A percentile compares a stretch with the other conserved stretches of the same genome.
phyloP scores from a whole-genome alignment of 257 asterid genomes.

The Capsicum pubescens region DNA sequence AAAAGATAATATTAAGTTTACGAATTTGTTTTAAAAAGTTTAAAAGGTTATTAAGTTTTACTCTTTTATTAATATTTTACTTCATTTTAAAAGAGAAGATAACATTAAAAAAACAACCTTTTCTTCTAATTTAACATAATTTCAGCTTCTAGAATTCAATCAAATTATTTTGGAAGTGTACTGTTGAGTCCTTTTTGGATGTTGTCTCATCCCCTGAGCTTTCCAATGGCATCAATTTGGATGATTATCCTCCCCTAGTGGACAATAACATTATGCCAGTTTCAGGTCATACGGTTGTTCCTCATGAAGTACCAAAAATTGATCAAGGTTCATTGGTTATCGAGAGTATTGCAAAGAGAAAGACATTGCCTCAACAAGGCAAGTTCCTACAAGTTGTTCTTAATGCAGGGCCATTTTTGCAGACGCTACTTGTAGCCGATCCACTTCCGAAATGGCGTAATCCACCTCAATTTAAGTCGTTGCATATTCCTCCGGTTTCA shows the following conservation, averaged over 20 bases:
- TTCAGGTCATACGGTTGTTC: background rate
- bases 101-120: no score
- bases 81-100: no score
- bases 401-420: conserved; percentile 41
- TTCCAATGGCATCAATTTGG: conserved; percentile 43
- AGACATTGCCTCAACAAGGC: conserved; percentile 36
- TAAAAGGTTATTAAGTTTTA: no score
- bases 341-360: conserved; percentile 57
- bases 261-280: background rate
- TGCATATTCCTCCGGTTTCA: conserved; percentile 29
- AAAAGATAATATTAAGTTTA: no score
- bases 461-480: conserved; percentile 32
- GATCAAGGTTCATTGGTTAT: conserved; percentile 51
- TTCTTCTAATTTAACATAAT: no score
- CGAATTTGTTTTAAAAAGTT: no score
- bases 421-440: conserved; percentile 36
- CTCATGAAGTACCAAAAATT: conserved; percentile 21
- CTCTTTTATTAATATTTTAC: no score
- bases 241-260: conserved; percentile 17
- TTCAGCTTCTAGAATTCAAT: no score
- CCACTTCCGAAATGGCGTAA: conserved; percentile 46
- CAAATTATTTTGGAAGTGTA: no score
- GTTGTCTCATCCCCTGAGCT: conserved; percentile 60
- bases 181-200: conserved; percentile 54
- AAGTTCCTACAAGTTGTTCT: conserved; percentile 34